A percentile compares a stretch with the other conserved stretches of the same genome.
phyloP scores from a whole-genome alignment of 345 rosid species.

The Lepidium aucheri region DNA sequence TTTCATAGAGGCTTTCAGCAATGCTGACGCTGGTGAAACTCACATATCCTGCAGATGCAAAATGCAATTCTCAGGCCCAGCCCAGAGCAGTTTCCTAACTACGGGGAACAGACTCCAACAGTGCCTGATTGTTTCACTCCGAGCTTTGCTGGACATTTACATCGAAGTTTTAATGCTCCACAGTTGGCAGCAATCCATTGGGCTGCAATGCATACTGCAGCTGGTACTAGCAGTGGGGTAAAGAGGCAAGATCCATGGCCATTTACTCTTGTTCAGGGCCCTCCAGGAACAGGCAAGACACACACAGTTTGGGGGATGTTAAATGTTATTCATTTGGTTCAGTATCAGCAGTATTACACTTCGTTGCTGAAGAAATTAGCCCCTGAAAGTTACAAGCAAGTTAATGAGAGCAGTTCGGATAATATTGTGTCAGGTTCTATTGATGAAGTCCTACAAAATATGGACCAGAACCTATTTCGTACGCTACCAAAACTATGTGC shows the following conservation, averaged over 20 bases:
- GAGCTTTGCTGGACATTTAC: constrained; percentile 69
- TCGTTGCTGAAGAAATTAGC: constrained; percentile 92
- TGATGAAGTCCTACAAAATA: constrained; percentile 98
- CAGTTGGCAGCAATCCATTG: constrained; percentile 93
- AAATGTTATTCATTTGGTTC: constrained; percentile 98
- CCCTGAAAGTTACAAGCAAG: constrained; percentile 93
- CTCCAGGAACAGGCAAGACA: constrained; percentile 99
- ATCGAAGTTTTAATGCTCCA: constrained; percentile 77
- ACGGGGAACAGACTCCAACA: constrained; percentile 82
- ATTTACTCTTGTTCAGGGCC: constrained; percentile 97
- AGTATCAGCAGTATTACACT: constrained; percentile 95
- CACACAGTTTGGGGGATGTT: constrained; percentile 99
- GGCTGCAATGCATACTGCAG: constrained; percentile 99
- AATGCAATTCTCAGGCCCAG: constrained; percentile 85
- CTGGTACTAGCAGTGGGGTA: constrained; percentile 82
- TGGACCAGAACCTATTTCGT: constrained; percentile 93
- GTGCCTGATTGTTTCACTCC: constrained; percentile 95
- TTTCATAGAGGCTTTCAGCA: constrained; percentile 12
- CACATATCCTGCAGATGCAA: constrained; percentile 65
- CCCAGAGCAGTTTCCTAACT: constrained; percentile 87
- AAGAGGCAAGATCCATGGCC: constrained; percentile 99
- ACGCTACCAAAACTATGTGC: constrained; percentile 94
- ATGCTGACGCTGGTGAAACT: constrained; percentile 15
- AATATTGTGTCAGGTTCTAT: constrained; percentile 66
- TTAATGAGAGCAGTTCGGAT: constrained; percentile 63